Evolutionary conservation across 352 stramenopile species (phyloP), one percentile per base, ranked within the genome.

Genomic region (Phytopythium ostracodes): DNA sequence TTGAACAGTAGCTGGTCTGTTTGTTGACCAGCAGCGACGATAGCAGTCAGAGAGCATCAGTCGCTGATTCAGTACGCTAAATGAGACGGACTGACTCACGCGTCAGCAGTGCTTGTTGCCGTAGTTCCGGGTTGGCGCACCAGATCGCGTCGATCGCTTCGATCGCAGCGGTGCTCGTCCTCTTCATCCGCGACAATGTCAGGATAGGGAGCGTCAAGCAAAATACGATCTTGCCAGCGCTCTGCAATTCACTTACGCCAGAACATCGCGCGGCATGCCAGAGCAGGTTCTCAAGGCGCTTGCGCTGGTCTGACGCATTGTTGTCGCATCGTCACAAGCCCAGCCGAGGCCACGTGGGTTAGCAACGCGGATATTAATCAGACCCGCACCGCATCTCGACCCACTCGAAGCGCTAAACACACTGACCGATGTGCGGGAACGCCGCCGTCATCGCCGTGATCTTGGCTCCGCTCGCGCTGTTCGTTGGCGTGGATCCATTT

Each of bases 351-450:
- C n/a, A n/a, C n/a, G n/a, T n/a, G 8, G 18, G n/a, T n/a, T 20
- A 47, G 18, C 25, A 17, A 25, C 5, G 10, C 22, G 35, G 12
- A 1, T 6, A 6, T 5, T 56, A 20, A 42, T 22, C 31, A n/a
- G n/a, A n/a, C n/a, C n/a, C n/a, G n/a, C n/a, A n/a, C n/a, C n/a
- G n/a, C n/a, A n/a, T n/a, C n/a, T n/a, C n/a, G n/a, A n/a, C n/a
- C 17, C 2, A 54, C n/a, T 27, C 11, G 24, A 44, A 38, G 10
- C 22, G 35, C 18, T 52, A 24, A 25, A 31, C 15, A 6, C 38
- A 64, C 67, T 31, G 15, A 82, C 73, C 74, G 22, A 74, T 68
- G 42, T 74, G 75, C 20, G 74, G 69, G 55, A 79, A 72, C 14
- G 51, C n/a, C 24, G 71, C 47, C 31, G 66, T 36, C 74, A 82